Base-by-base conservation (phyloP, 768 basidiomycete genomes). In the Kwoniella botswanensis region DNA sequence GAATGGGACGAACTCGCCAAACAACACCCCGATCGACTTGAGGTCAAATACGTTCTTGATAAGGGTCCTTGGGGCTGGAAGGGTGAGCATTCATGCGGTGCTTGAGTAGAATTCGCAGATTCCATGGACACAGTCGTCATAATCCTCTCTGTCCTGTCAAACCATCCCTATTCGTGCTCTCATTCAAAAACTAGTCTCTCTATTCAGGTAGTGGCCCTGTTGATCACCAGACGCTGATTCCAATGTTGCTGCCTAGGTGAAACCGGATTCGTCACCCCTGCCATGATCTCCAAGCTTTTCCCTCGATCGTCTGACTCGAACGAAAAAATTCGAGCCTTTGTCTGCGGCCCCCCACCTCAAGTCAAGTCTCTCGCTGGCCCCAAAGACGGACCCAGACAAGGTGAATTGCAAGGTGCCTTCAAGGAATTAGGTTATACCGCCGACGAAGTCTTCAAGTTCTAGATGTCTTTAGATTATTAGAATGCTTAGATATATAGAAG, bases 331-430 rank as follows among this genome's bases (percentile, higher is more conserved):
- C 95, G 94, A 86, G 84, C 95, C 67, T 92, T 94, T 81, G 85
- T 98, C 24, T 98, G 95, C 79, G 95, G 93, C 89, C 84, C 75
- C 26, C 96, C 94, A 13, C 88, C 88, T 4, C 94, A 97, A 83
- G 91, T 98, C n/a, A 87, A 87, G n/a, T 88, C 93, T 2, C 75
- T 98, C 69, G 89, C 92, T 63, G 97, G 97, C 18, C 89, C 91
- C 83, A 98, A 98, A 86, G 90, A 89, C 4, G 93, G 93, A 17
- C 88, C 87, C 86, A 89, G 92, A 84, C 94, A 97, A 84, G 95
- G 94, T 26, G 88, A 89, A 71, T 79, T 97, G 21, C 87, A 87
- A 17, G 94, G 95, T 55, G 85, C 91, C n/a, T 87, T 98, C 59
- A 93, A 92, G 84, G 91, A 94, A 74, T 90, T 86, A 6, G 94